Evolutionary conservation across 2,329 filamentous ascomycete species (phyloP).

Genomic region (Exophiala mesophila): DNA sequence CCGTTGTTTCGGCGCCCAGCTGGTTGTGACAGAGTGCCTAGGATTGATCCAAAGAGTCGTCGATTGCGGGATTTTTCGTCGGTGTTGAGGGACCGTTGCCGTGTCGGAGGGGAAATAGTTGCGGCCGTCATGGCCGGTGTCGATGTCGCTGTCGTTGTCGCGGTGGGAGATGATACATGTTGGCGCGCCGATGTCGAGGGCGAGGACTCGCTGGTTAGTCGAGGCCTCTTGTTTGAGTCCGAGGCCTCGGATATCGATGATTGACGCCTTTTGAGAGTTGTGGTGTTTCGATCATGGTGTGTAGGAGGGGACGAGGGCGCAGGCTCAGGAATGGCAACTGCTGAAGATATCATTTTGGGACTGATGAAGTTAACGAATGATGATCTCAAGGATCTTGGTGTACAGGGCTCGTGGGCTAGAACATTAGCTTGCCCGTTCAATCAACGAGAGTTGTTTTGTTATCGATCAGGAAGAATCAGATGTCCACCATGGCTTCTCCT

Average conservation of each 20-base stretch:
- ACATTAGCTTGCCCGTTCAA: too few species aligned
- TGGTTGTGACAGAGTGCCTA: conserved; percentile 73
- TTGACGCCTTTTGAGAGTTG: conserved; percentile 20
- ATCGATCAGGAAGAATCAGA: too few species aligned
- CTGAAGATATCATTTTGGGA: conserved; percentile 32
- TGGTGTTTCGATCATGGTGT: conserved; percentile 5
- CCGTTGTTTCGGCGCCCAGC: conserved; percentile 40
- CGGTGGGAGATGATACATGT: conserved; percentile 22
- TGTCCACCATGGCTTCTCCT: too few species aligned
- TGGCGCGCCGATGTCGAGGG: conserved; percentile 24
- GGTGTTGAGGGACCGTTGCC: conserved; percentile 28
- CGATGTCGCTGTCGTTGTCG: conserved; percentile 13
- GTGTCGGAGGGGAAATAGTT: conserved; percentile 13
- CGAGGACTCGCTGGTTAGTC: conserved; percentile 13
- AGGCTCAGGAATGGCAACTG: conserved; percentile 31
- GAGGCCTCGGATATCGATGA: conserved; percentile 16
- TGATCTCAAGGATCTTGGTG: too few species aligned
- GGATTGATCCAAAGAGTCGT: conserved; percentile 76
- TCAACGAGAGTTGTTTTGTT: too few species aligned
- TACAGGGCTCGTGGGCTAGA: too few species aligned
- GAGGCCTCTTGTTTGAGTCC: conserved; percentile 18
- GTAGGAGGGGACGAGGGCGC: conserved; percentile 1
- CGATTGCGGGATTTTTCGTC: conserved; percentile 78
- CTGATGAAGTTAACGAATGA: too few species aligned
- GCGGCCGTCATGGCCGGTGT: conserved; percentile 1